Percentiles rank a stretch among this genome's conserved stretches.
Conservation (phyloP, 352 stramenopile genomes). For the Globisporangium viniferum region DNA sequence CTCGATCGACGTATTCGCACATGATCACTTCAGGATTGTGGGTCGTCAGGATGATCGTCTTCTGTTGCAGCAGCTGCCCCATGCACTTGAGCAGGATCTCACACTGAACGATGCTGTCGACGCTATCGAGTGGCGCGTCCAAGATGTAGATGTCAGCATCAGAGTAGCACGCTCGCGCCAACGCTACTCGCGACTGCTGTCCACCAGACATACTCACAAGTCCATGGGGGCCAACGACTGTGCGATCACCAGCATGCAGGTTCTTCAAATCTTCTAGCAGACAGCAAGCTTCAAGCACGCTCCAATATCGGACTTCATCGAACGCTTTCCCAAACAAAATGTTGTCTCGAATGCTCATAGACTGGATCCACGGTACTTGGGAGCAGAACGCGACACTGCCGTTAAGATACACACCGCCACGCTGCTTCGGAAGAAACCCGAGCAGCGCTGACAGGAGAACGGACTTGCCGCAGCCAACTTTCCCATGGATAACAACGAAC, state of each 20-base stretch:
- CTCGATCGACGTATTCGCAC: conserved; percentile 41
- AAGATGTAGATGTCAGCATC: conserved; percentile 55
- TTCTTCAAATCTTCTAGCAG: conserved; percentile 37
- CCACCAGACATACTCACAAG: conserved; percentile 50
- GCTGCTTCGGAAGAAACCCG: conserved; percentile 38
- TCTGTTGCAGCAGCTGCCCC: conserved; percentile 41
- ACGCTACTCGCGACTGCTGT: conserved; percentile 50
- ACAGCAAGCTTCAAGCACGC: conserved; percentile 59
- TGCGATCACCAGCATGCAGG: conserved; percentile 57
- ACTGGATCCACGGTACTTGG: conserved; percentile 95
- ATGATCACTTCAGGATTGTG: conserved; percentile 51
- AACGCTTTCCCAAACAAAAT: conserved; percentile 93
- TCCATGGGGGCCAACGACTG: conserved; percentile 42
- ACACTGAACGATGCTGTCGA: conserved; percentile 58
- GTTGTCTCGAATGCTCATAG: conserved; percentile 95
- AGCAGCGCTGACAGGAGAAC: conserved; percentile 50
- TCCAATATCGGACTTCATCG: conserved; percentile 59
- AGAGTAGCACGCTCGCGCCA: conserved; percentile 54
- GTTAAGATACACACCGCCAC: conserved; percentile 35
- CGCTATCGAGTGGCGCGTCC: conserved; percentile 49
- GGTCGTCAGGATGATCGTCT: conserved; percentile 50
- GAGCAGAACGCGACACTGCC: conserved; percentile 77
- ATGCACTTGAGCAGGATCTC: conserved; percentile 61
- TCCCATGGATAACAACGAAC: conserved; percentile 56
- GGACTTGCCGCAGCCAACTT: conserved; percentile 64